phyloP scores from a whole-genome alignment of 2,329 filamentous ascomycete genomes.

The Fusarium redolens region DNA sequence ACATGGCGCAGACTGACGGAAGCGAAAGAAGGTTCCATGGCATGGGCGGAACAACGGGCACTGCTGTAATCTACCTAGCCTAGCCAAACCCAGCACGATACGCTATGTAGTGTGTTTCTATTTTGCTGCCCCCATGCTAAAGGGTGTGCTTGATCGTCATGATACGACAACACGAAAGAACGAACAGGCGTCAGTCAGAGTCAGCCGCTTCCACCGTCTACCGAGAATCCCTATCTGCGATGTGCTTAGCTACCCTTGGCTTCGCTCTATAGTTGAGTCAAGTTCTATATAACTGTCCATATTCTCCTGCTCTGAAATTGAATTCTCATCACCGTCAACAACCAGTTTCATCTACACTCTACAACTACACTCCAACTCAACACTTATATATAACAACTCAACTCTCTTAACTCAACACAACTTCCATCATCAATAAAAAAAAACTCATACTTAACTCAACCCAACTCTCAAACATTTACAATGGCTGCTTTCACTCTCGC shows the following conservation, averaged over 20 bases:
- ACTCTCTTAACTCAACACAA: neutral
- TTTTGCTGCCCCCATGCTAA: conserved; percentile 36
- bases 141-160: conserved; percentile 31
- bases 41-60: conserved; percentile 16
- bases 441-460: neutral
- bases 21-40: conserved; percentile 32
- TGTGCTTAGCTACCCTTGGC: neutral
- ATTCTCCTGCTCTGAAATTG: conserved; percentile 6
- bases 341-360: conserved; percentile 8
- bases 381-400: conserved; percentile 1
- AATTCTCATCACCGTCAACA: conserved; percentile 29
- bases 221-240: conserved; percentile 15
- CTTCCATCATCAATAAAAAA: neutral
- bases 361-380: conserved; percentile 7
- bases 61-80: conserved; percentile 20
- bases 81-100: conserved; percentile 1
- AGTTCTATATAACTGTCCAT: conserved; percentile 34
- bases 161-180: conserved; percentile 28
- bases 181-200: conserved; percentile 37
- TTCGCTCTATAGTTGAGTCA: neutral
- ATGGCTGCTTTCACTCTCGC: conserved; percentile 48
- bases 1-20: conserved; percentile 37
- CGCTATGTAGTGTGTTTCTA: conserved; percentile 27
- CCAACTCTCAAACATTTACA: conserved; percentile 23
- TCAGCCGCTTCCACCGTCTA: conserved; percentile 30